These are phyloP conservation scores for Brassica incana DNA, from an alignment of 345 rosid species.

Conservation along the genomic window DNA sequence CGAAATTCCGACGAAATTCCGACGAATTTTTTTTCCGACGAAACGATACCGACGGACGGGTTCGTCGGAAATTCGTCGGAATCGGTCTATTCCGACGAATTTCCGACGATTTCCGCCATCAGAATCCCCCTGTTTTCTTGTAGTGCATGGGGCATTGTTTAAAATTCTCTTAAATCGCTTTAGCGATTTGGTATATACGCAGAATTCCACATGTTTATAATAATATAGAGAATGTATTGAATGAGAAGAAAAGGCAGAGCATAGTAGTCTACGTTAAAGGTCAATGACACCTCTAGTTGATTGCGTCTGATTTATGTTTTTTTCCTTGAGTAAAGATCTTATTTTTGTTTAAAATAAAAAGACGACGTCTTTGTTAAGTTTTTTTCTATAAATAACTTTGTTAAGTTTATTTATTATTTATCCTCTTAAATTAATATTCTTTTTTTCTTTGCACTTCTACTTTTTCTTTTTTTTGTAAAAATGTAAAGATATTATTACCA, in stretches of 20 bases:
- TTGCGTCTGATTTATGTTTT: not conserved
- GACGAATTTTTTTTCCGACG: too few species aligned
- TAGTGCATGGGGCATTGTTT: not conserved
- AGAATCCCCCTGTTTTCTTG: too few species aligned
- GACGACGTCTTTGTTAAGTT: not conserved
- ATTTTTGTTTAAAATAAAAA: not conserved
- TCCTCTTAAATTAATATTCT: not conserved
- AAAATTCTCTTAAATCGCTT: constrained; percentile 15
- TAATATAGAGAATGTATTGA: constrained; percentile 18
- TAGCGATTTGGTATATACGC: constrained; percentile 7
- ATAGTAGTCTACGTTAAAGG: constrained; percentile 19
- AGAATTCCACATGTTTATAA: constrained; percentile 17
- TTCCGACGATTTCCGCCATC: too few species aligned
- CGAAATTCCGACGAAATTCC: too few species aligned
- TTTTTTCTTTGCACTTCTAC: not conserved
- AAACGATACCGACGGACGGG: too few species aligned
- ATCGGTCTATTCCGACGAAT: too few species aligned
- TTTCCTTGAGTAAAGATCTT: not conserved
- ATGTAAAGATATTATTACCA: too few species aligned
- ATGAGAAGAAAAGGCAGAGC: constrained; percentile 23
- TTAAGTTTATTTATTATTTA: not conserved
- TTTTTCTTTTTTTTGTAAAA: too few species aligned
- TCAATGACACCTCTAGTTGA: constrained; percentile 28
- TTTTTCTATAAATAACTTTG: too few species aligned
- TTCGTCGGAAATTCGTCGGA: too few species aligned